Evolutionary conservation across 805 yeast genomes (phyloP).

Genomic region (Candida loeiensis): DNA sequence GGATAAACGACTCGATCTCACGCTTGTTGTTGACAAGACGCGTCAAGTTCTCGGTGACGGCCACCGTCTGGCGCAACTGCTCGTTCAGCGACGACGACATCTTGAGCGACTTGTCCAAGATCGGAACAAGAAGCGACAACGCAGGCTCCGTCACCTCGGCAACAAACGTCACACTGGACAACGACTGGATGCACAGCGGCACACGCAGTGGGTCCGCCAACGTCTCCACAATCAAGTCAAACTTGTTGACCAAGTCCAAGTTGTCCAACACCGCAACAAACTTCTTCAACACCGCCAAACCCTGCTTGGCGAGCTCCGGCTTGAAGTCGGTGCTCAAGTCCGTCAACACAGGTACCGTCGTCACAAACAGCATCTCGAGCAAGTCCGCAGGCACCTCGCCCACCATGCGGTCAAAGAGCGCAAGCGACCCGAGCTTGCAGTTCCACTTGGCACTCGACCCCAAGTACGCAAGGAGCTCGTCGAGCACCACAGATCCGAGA

Average conservation of each 20-base stretch:
- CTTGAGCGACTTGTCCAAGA: slow-evolving; percentile 82
- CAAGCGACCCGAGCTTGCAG: slow-evolving; percentile 77
- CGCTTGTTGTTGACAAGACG: slow-evolving; percentile 90
- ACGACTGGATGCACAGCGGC: slow-evolving; percentile 81
- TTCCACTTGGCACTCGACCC: slow-evolving; percentile 91
- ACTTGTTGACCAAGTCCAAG: slow-evolving; percentile 84
- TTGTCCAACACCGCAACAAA: slow-evolving; percentile 86
- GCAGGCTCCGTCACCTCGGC: slow-evolving; percentile 99
- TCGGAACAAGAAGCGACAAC: slow-evolving; percentile 84
- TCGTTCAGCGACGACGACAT: slow-evolving; percentile 90
- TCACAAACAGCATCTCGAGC: slow-evolving; percentile 74
- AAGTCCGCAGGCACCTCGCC: slow-evolving; percentile 82
- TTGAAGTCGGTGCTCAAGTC: slow-evolving; percentile 93
- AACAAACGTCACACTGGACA: slow-evolving; percentile 92
- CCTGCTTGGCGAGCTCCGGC: slow-evolving; percentile 89
- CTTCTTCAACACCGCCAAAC: slow-evolving; percentile 62
- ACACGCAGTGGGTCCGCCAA: slow-evolving; percentile 87
- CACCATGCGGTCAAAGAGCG: slow-evolving; percentile 65
- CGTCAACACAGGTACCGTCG: slow-evolving; percentile 78
- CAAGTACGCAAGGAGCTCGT: slow-evolving; percentile 59
- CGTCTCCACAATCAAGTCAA: slow-evolving; percentile 77
- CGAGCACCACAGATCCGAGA: slow-evolving; percentile 64
- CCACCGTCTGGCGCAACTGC: slow-evolving; percentile 93
- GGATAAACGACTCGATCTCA: slow-evolving; percentile 86
- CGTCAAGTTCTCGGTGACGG: slow-evolving; percentile 92